These are phyloP conservation scores for Entrophospora sp. DNA, from an alignment of 192 early-diverging fungal genomes.

Conservation along the genomic window DNA sequence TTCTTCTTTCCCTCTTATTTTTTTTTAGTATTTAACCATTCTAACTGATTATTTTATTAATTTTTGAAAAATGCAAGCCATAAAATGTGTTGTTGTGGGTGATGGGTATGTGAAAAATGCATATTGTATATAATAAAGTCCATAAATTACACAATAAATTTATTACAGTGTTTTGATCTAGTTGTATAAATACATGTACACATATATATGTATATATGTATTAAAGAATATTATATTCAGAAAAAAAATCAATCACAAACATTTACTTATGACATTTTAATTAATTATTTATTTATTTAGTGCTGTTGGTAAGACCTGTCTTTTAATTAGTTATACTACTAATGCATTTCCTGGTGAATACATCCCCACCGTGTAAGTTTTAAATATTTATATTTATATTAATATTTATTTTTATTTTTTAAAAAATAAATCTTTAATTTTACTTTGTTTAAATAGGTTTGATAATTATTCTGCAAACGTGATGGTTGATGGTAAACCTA, in stretches of 20 bases:
- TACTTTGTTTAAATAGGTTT: conserved; percentile 46
- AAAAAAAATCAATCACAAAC: neutral
- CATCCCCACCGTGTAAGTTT: conserved; percentile 98
- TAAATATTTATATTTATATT: conserved; percentile 81
- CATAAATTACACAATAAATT: neutral
- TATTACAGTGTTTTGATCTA: neutral
- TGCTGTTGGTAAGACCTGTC: conserved; percentile 92
- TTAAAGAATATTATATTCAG: neutral
- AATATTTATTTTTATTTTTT: neutral
- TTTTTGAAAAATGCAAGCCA: conserved; percentile 66
- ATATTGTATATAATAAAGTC: neutral
- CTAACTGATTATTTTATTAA: too few species aligned
- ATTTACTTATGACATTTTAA: neutral
- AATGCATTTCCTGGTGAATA: too few species aligned
- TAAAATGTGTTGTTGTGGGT: conserved; percentile 85
- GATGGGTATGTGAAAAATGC: conserved; percentile 66
- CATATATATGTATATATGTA: neutral
- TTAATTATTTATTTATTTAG: conserved; percentile 28
- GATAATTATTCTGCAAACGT: conserved; percentile 99
- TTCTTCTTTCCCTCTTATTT: too few species aligned
- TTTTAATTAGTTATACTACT: conserved; percentile 97
- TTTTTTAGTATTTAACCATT: too few species aligned
- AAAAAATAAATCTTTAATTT: neutral
- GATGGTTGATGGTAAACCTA: conserved; percentile 97
- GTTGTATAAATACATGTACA: neutral